A percentile compares a stretch with the other conserved stretches of the same genome.
Evolutionary conservation across 2,329 filamentous ascomycete genomes (phyloP).

Genomic region (Purpureocillium lavendulum): DNA sequence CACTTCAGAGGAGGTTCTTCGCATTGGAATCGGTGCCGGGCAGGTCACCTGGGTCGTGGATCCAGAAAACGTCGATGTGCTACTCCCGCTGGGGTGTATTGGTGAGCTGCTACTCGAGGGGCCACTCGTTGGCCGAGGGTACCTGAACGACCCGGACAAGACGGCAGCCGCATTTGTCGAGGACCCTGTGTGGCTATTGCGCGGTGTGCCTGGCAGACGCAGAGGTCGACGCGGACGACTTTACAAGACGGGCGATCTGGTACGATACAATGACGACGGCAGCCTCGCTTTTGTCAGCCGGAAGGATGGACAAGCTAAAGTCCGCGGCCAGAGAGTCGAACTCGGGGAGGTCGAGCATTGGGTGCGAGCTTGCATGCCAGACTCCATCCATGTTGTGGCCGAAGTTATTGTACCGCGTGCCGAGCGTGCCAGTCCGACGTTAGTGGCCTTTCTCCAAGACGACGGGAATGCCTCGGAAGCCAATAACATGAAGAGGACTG

Average conservation of each 20-base stretch:
- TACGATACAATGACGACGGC: slow-evolving; percentile 28
- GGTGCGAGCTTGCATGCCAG: slow-evolving; percentile 1
- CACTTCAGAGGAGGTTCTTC: background rate
- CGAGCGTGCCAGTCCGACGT: background rate
- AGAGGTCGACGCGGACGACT: slow-evolving; percentile 17
- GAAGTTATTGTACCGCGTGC: slow-evolving; percentile 1
- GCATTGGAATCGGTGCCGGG: slow-evolving; percentile 1
- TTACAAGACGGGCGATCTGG: slow-evolving; percentile 42
- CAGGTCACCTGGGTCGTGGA: slow-evolving; percentile 13
- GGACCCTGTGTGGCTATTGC: slow-evolving; percentile 31
- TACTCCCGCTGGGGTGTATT: slow-evolving; percentile 10
- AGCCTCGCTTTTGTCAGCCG: slow-evolving; percentile 37
- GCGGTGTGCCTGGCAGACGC: background rate
- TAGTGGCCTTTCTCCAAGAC: background rate
- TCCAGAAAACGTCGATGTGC: slow-evolving; percentile 7
- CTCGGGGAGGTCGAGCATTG: slow-evolving; percentile 20
- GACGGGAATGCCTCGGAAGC: background rate
- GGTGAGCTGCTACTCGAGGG: slow-evolving; percentile 20
- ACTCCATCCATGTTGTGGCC: slow-evolving; percentile 3
- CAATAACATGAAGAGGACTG: background rate
- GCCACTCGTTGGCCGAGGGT: slow-evolving; percentile 14
- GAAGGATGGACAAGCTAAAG: slow-evolving; percentile 49
- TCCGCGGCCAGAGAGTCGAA: slow-evolving; percentile 48
- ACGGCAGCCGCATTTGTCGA: slow-evolving; percentile 19
- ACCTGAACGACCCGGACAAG: slow-evolving; percentile 11